Conservation (phyloP, 2,329 filamentous ascomycete species). For the Monilinia fructicola region DNA sequence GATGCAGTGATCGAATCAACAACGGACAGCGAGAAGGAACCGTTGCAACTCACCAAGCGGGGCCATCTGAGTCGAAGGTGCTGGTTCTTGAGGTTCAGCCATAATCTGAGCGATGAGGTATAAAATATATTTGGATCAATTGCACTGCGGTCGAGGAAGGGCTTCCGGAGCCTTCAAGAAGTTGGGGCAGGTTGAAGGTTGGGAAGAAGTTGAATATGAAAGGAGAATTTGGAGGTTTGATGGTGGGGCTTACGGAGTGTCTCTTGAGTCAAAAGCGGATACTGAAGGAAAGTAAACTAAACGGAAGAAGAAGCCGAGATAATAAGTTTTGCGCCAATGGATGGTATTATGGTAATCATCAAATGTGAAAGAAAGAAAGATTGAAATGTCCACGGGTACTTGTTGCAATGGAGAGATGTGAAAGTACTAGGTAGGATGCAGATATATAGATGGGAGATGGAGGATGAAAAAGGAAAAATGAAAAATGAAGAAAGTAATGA, state of each 20-base stretch:
- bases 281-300: conserved; percentile 7
- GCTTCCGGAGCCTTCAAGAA: conserved; percentile 24
- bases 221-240: conserved; percentile 25
- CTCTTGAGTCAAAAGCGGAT: conserved; percentile 23
- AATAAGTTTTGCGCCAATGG: conserved; percentile 15
- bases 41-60: conserved; percentile 33
- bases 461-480: too few species aligned
- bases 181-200: conserved; percentile 9
- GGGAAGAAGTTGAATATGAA: conserved; percentile 21
- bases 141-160: conserved; percentile 24
- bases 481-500: too few species aligned
- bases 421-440: too few species aligned
- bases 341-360: not conserved
- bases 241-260: conserved; percentile 27
- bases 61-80: conserved; percentile 23
- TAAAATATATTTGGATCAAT: conserved; percentile 17
- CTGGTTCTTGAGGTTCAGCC: conserved; percentile 29
- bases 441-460: too few species aligned
- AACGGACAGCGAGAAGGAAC: conserved; percentile 29
- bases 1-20: conserved; percentile 26
- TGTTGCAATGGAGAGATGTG: too few species aligned
- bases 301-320: conserved; percentile 21
- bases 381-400: too few species aligned
- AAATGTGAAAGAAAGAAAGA: not conserved
- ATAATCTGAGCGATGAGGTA: conserved; percentile 25